Base-by-base conservation (phyloP, 2,329 filamentous ascomycete species). In the Aureobasidium sp. region DNA sequence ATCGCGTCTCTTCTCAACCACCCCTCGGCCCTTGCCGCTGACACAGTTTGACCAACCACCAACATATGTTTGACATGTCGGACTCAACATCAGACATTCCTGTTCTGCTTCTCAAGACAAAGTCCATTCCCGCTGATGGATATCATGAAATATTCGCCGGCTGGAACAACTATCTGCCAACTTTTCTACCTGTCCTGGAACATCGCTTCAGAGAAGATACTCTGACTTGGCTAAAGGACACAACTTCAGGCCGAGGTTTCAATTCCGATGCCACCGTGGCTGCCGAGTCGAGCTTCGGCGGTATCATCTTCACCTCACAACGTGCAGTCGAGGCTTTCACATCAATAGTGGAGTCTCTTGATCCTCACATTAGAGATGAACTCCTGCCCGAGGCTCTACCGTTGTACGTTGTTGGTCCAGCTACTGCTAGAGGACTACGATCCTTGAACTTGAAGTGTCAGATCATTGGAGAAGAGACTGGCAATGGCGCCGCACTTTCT, bases 241-340 rank as follows among this genome's bases (percentile, higher is more conserved):
- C 85, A 16, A 78, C 91, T 27, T 69, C 71, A 64, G 68, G 68
- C 45, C 74, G 75, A 48, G 75, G 73, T 30, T 76, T 80, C 63
- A 67, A 67, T 2, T 65, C 68, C 34, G 44, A 59, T 42, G 10
- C 48, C 8, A 67, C 68, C 30, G 64, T 59, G 7, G 65, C 67
- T 27, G 65, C 70, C 21, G 70, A 69, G 7, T 71, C 68, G 16
- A 64, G 70, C 64, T 93, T 90, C 69, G 88, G 89, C 5, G 90
- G 88, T n/a, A 76, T 93, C 62, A 86, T 94, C 54, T 93, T 94
- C 70, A 94, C 90, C 1, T 92, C 88, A 8, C 90, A 94, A 72
- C 82, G 90, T 53, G 89, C 90, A 1, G 90, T 94, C 2, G 90
- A 94, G 71, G 89, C 87, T 0, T 91, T 94, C 68, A 76, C 83